These are phyloP conservation scores for Candida yuanshanica DNA, from an alignment of 805 yeast genomes.

Conservation along the genomic window DNA sequence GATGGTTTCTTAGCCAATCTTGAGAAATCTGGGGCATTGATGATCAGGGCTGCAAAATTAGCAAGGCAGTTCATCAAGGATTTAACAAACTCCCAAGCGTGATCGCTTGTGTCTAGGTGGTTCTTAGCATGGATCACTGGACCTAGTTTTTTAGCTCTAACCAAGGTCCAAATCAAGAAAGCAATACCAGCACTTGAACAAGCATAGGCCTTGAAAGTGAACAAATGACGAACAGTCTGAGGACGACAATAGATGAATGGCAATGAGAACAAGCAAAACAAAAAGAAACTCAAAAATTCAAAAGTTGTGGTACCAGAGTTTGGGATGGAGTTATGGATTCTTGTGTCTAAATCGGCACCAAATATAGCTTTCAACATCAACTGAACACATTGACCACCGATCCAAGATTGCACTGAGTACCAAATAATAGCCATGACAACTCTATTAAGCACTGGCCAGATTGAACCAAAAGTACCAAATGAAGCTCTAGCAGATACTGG, in stretches of 20 bases:
- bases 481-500: conserved; percentile 79
- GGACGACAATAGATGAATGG: conserved; percentile 83
- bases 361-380: conserved; percentile 74
- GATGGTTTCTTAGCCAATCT: conserved; percentile 63
- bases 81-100: conserved; percentile 79
- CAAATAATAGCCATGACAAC: conserved; percentile 84
- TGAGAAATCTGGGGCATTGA: conserved; percentile 86
- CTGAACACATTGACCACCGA: conserved; percentile 79
- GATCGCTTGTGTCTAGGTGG: conserved; percentile 48
- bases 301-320: conserved; percentile 64
- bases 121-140: conserved; percentile 56
- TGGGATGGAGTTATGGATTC: conserved; percentile 58
- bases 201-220: conserved; percentile 71
- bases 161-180: conserved; percentile 78
- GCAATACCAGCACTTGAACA: conserved; percentile 83
- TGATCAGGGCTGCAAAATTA: conserved; percentile 83
- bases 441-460: conserved; percentile 86
- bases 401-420: conserved; percentile 83
- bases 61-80: conserved; percentile 78
- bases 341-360: conserved; percentile 54
- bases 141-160: conserved; percentile 76
- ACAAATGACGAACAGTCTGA: conserved; percentile 75
- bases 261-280: conserved; percentile 74
- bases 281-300: conserved; percentile 67
- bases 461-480: conserved; percentile 81